A percentile compares a stretch with the other conserved stretches of the same genome.
Conservation (phyloP, 2,329 filamentous ascomycete genomes). For the Alternaria sp. region DNA sequence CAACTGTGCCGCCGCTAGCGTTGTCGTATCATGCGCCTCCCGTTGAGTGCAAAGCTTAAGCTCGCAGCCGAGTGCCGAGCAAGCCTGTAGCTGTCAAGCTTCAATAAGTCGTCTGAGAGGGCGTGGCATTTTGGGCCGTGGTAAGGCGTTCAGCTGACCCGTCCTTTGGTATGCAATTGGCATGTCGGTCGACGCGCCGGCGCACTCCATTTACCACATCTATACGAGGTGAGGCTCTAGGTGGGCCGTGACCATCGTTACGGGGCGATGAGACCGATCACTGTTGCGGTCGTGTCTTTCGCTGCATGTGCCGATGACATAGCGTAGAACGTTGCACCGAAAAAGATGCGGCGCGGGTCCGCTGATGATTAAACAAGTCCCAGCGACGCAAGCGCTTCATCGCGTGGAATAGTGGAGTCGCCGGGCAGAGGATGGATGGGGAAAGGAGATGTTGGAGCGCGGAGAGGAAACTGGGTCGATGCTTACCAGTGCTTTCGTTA, state of each 20-base stretch:
- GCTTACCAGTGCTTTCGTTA: background rate
- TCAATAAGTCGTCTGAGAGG: conserved; percentile 1
- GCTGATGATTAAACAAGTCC: background rate
- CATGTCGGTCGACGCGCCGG: background rate
- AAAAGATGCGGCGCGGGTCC: background rate
- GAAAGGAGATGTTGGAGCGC: background rate
- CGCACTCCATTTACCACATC: background rate
- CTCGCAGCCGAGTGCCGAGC: conserved; percentile 13
- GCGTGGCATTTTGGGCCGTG: background rate
- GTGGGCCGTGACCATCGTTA: background rate
- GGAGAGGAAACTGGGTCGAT: background rate
- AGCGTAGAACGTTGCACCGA: background rate
- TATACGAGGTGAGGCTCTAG: background rate
- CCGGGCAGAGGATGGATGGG: background rate
- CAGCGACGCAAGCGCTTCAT: background rate
- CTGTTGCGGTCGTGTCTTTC: background rate
- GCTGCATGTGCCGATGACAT: background rate
- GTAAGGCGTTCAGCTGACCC: background rate
- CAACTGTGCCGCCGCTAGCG: conserved; percentile 24
- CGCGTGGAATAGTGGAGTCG: background rate
- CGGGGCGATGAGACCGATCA: background rate
- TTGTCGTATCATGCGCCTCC: conserved; percentile 6
- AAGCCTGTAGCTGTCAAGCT: conserved; percentile 4
- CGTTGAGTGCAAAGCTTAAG: conserved; percentile 24
- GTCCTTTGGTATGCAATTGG: background rate